These are phyloP conservation scores for Datura wrightii DNA, from an alignment of 257 asterid species.

Conservation along the genomic window DNA sequence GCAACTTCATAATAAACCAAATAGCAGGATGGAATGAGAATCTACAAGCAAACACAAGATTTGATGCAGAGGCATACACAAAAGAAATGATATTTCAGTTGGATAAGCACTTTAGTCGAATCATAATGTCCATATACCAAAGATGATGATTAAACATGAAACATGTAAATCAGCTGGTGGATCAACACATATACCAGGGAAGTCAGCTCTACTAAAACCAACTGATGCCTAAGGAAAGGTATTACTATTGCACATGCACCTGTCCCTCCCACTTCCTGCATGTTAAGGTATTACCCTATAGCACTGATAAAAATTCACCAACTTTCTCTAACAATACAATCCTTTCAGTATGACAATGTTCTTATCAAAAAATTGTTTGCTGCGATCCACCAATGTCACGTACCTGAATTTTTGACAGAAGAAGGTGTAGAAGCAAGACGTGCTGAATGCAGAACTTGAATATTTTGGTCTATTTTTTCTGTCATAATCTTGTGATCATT, in stretches of 20 bases:
- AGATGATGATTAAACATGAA: not conserved
- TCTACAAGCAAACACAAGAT: not conserved
- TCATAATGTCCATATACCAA: not conserved
- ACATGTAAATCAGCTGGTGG: not conserved
- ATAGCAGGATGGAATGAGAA: conserved; percentile 8
- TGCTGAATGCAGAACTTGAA: conserved; percentile 83
- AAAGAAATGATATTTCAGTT: not conserved
- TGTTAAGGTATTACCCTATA: not conserved
- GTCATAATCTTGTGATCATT: conserved; percentile 80
- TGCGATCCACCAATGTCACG: conserved; percentile 13
- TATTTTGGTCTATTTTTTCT: conserved; percentile 73
- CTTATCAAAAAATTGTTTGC: not conserved
- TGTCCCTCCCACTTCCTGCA: not conserved
- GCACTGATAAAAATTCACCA: not conserved
- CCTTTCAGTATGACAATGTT: not conserved
- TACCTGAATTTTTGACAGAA: conserved; percentile 59
- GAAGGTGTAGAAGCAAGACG: conserved; percentile 54
- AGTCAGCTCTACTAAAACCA: not conserved
- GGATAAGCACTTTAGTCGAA: not conserved
- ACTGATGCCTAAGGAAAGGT: not conserved
- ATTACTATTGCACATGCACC: not conserved
- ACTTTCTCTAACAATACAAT: not conserved
- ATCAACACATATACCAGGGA: not conserved
- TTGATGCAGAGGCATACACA: not conserved
- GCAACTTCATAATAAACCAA: not conserved